Conservation (phyloP, 2,329 filamentous ascomycete species). For the Beauveria pseudobassiana region DNA sequence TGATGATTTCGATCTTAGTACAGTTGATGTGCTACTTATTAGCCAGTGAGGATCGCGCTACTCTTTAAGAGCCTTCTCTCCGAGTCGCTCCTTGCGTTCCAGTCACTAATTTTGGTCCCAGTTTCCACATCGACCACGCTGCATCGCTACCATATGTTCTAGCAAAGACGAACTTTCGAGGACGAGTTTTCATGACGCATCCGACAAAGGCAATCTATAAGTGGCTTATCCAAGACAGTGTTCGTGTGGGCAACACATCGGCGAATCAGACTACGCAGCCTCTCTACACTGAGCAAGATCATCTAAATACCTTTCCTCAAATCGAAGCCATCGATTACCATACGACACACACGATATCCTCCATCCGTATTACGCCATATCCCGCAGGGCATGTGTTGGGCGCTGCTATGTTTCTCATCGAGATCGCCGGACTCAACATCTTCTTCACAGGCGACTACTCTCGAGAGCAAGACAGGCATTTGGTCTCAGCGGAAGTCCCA, state of each 20-base stretch:
- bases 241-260: conserved; percentile 72
- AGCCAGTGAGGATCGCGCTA: conserved; percentile 79
- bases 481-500: conserved; percentile 89
- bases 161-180: conserved; percentile 95
- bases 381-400: conserved; percentile 97
- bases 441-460: conserved; percentile 98
- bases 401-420: conserved; percentile 95
- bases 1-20: conserved; percentile 96
- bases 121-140: conserved; percentile 98
- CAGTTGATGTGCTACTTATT: conserved; percentile 91
- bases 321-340: conserved; percentile 99
- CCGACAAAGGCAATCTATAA: conserved; percentile 99
- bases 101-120: conserved; percentile 28
- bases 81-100: background rate
- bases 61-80: background rate
- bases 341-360: conserved; percentile 94
- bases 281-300: conserved; percentile 92
- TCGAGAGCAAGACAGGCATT: conserved; percentile 86
- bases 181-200: conserved; percentile 97
- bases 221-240: conserved; percentile 96
- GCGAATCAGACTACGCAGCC: conserved; percentile 59
- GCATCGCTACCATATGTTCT: conserved; percentile 96
- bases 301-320: conserved; percentile 83
- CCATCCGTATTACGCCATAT: conserved; percentile 93
- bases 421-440: conserved; percentile 93